phyloP scores from a whole-genome alignment of 768 basidiomycete species.

The Cystofilobasidium ferigula region DNA sequence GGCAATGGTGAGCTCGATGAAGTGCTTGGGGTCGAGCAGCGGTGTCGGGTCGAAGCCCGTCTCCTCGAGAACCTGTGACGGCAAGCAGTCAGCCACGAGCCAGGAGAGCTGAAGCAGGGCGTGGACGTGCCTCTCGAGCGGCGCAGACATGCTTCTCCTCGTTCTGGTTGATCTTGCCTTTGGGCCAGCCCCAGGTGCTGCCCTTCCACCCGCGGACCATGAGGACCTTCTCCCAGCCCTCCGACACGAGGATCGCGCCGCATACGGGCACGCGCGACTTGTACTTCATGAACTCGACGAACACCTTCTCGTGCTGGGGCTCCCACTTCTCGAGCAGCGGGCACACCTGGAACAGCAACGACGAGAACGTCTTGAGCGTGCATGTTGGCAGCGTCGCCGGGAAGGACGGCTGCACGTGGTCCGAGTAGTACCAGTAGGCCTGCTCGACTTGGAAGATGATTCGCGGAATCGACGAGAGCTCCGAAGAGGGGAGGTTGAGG shows the following conservation, averaged over 20 bases:
- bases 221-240: conserved; percentile 77
- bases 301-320: conserved; percentile 72
- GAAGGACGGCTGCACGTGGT: conserved; percentile 88
- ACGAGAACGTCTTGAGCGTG: conserved; percentile 83
- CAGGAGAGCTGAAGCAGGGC: not conserved
- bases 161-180: conserved; percentile 97
- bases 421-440: conserved; percentile 99
- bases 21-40: conserved; percentile 48
- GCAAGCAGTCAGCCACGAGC: not conserved
- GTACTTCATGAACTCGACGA: conserved; percentile 85
- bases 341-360: conserved; percentile 74
- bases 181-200: conserved; percentile 96
- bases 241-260: conserved; percentile 90
- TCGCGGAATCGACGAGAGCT: conserved; percentile 78
- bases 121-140: conserved; percentile 63
- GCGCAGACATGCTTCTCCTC: conserved; percentile 78
- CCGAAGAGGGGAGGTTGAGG: conserved; percentile 86
- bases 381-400: conserved; percentile 67
- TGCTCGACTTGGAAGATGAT: conserved; percentile 99
- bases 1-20: conserved; percentile 73
- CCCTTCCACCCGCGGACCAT: conserved; percentile 98
- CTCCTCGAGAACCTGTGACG: conserved; percentile 76
- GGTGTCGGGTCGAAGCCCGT: conserved; percentile 68
- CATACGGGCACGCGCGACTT: conserved; percentile 95
- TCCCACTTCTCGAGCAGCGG: conserved; percentile 73